Evolutionary conservation across 495 filamentous ascomycete genomes (phyloP).

Genomic region (Amniculicola lignicola): DNA sequence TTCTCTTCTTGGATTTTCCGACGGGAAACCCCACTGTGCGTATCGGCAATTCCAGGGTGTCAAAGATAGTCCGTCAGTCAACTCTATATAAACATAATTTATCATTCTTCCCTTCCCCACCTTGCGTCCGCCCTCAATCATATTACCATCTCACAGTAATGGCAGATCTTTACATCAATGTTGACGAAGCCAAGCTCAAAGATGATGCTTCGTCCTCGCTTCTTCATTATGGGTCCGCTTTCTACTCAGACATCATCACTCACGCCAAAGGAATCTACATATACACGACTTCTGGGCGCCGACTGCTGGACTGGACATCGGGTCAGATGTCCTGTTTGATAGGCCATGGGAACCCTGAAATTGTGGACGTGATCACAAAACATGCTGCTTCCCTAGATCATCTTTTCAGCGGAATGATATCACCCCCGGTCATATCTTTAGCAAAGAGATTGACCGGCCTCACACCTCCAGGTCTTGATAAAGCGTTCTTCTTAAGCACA

Average conservation of each 20-base stretch:
- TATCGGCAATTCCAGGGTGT: no score
- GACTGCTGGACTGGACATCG: slow-evolving; percentile 46
- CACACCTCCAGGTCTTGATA: slow-evolving; percentile 49
- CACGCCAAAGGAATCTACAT: slow-evolving; percentile 23
- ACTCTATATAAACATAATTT: no score
- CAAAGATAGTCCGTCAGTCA: no score
- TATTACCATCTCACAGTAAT: background rate
- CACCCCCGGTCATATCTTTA: slow-evolving; percentile 50
- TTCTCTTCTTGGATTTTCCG: background rate
- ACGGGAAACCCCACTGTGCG: slow-evolving; percentile 8
- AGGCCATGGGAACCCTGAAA: slow-evolving; percentile 57
- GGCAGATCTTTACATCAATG: slow-evolving; percentile 3
- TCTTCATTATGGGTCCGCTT: slow-evolving; percentile 34
- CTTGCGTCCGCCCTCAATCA: no score
- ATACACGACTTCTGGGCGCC: slow-evolving; percentile 31
- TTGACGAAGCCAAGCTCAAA: slow-evolving; percentile 15
- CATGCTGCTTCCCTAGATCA: slow-evolving; percentile 51
- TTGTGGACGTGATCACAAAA: slow-evolving; percentile 48
- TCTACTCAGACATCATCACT: slow-evolving; percentile 37
- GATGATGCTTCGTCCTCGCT: slow-evolving; percentile 11
- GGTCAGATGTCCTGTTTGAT: slow-evolving; percentile 57
- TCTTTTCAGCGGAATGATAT: slow-evolving; percentile 54
- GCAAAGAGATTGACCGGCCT: slow-evolving; percentile 47
- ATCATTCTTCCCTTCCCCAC: no score
- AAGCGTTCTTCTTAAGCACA: slow-evolving; percentile 54